A percentile compares a stretch with the other conserved stretches of the same genome.
These are phyloP conservation scores for Papiliotrema flavescens DNA, from an alignment of 1,284 basidiomycete genomes.

Conservation along the genomic window DNA sequence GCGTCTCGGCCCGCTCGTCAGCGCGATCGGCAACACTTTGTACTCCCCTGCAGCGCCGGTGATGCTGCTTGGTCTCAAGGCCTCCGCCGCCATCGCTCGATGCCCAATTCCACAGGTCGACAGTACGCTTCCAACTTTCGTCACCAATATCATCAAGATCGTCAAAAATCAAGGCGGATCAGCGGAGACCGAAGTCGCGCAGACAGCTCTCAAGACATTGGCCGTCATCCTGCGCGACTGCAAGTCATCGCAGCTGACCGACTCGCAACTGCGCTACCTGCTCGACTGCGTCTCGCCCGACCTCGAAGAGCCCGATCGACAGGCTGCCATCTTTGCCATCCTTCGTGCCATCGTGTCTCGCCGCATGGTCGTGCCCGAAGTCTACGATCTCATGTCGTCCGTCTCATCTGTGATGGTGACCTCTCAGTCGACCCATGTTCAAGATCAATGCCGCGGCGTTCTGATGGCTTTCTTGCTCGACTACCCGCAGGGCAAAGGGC, in stretches of 20 bases:
- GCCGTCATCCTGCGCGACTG: slow-evolving; percentile 82
- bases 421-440: slow-evolving; percentile 83
- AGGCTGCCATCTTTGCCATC: slow-evolving; percentile 81
- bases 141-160: slow-evolving; percentile 81
- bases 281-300: slow-evolving; percentile 84
- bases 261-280: slow-evolving; percentile 83
- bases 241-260: slow-evolving; percentile 72
- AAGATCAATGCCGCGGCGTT: slow-evolving; percentile 83
- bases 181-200: slow-evolving; percentile 78
- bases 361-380: slow-evolving; percentile 89
- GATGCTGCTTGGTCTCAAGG: slow-evolving; percentile 74
- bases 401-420: slow-evolving; percentile 94
- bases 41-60: slow-evolving; percentile 81
- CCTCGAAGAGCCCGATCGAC: slow-evolving; percentile 88
- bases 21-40: slow-evolving; percentile 85
- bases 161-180: slow-evolving; percentile 80
- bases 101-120: slow-evolving; percentile 77
- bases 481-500: slow-evolving; percentile 93
- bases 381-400: slow-evolving; percentile 96
- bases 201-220: slow-evolving; percentile 82
- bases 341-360: slow-evolving; percentile 88
- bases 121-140: slow-evolving; percentile 75
- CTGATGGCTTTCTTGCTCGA: slow-evolving; percentile 94
- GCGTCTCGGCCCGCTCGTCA: slow-evolving; percentile 81
- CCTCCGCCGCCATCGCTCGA: slow-evolving; percentile 74